These are phyloP conservation scores for Ogataea allantospora DNA, from an alignment of 805 yeast genomes.

Conservation along the genomic window DNA sequence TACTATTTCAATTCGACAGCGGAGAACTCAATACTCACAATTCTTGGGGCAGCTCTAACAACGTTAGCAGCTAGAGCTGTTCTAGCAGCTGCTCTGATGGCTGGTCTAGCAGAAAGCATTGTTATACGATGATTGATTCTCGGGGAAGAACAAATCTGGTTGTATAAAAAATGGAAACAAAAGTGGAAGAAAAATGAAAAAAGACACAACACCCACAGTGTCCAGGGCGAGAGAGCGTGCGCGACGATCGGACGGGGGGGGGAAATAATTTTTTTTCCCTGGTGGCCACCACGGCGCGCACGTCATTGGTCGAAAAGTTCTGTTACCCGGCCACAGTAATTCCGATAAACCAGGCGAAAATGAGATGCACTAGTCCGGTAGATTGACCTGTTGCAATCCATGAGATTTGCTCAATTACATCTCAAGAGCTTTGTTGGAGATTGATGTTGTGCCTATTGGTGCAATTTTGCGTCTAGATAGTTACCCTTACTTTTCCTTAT, in stretches of 20 bases:
- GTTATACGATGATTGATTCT: constrained; percentile 15
- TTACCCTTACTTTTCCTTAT: too few relatives aligned
- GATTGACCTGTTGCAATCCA: background rate
- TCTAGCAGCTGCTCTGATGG: constrained; percentile 82
- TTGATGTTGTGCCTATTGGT: too few relatives aligned
- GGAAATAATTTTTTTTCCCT: constrained; percentile 8
- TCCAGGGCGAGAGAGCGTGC: constrained; percentile 6
- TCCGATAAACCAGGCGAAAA: constrained; percentile 8
- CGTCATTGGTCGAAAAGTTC: constrained; percentile 10
- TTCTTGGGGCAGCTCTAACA: constrained; percentile 43
- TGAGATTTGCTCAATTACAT: too few relatives aligned
- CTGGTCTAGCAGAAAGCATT: constrained; percentile 85
- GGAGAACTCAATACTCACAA: constrained; percentile 38
- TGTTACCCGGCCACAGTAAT: constrained; percentile 9
- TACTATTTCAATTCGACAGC: constrained; percentile 2
- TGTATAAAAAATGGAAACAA: constrained; percentile 17
- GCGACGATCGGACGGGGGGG: constrained; percentile 2
- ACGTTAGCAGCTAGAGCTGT: constrained; percentile 60
- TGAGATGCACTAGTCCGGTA: background rate
- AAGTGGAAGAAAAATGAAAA: constrained; percentile 15
- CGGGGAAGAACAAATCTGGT: constrained; percentile 15
- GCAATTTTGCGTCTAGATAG: too few relatives aligned
- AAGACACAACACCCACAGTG: constrained; percentile 7
- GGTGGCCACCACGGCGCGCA: constrained; percentile 13
- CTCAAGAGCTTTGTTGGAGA: too few relatives aligned